Conservation (phyloP, 306 rosid species). For the Vigna radiata region DNA sequence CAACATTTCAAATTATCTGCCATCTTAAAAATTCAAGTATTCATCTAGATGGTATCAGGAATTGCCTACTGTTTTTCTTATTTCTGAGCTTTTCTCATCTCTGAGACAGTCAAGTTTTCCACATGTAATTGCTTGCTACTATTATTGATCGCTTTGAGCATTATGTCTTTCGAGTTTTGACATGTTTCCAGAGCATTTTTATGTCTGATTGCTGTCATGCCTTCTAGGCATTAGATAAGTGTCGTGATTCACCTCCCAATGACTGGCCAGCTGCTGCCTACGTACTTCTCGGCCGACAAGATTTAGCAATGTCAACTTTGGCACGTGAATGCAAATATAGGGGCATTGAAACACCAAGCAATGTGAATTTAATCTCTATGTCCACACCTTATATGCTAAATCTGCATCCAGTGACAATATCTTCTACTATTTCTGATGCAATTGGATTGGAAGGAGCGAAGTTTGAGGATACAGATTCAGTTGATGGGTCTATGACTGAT, state of each 20-base stretch:
- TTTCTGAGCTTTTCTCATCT: constrained; percentile 17
- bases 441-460: constrained; percentile 78
- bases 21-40: constrained; percentile 22
- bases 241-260: constrained; percentile 94
- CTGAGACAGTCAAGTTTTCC: not conserved
- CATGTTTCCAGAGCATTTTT: constrained; percentile 32
- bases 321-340: constrained; percentile 72
- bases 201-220: constrained; percentile 43
- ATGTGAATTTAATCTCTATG: constrained; percentile 91
- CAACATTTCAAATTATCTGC: constrained; percentile 20
- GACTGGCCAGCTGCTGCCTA: constrained; percentile 99
- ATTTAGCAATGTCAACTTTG: constrained; percentile 91
- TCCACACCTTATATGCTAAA: constrained; percentile 97
- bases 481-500: constrained; percentile 87
- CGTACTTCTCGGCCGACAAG: constrained; percentile 96
- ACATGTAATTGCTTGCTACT: not conserved
- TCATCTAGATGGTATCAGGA: constrained; percentile 35
- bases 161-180: constrained; percentile 8
- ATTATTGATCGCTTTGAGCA: constrained; percentile 2
- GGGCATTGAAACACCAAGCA: constrained; percentile 81
- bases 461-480: constrained; percentile 93
- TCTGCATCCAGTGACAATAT: constrained; percentile 91
- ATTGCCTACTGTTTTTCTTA: constrained; percentile 20
- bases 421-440: constrained; percentile 91
- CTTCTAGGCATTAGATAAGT: constrained; percentile 88